phyloP scores from a whole-genome alignment of 108 stramenopile genomes.

The Nitzschia sp. region DNA sequence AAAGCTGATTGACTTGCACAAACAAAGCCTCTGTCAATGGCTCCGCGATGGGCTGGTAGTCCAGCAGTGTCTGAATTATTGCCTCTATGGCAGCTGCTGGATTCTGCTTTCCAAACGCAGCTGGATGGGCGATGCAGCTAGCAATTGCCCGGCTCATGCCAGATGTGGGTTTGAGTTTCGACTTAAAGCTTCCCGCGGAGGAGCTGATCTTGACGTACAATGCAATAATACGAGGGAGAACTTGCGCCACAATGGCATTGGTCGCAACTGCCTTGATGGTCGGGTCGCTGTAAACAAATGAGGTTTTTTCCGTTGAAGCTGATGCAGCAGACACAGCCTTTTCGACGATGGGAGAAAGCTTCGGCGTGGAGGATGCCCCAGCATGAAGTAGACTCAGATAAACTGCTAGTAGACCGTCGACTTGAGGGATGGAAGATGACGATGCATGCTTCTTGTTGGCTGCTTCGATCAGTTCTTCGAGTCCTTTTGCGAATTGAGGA shows the following conservation, averaged over 20 bases:
- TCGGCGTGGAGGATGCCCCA: constrained; percentile 26
- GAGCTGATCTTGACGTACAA: constrained; percentile 49
- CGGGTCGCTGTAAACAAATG: constrained; percentile 48
- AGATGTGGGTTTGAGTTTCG: constrained; percentile 28
- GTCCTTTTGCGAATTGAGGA: constrained; percentile 36
- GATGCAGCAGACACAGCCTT: constrained; percentile 59
- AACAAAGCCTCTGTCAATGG: constrained; percentile 54
- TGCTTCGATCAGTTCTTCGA: constrained; percentile 57
- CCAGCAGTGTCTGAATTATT: constrained; percentile 52
- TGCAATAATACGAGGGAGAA: constrained; percentile 64
- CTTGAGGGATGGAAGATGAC: constrained; percentile 54
- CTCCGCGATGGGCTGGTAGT: constrained; percentile 49
- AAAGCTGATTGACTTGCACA: constrained; percentile 52
- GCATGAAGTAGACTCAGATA: constrained; percentile 51
- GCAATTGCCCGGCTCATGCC: constrained; percentile 53
- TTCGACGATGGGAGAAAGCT: constrained; percentile 35
- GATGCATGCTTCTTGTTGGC: constrained; percentile 65
- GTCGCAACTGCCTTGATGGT: constrained; percentile 48
- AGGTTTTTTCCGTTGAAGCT: constrained; percentile 41
- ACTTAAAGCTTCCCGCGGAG: constrained; percentile 24
- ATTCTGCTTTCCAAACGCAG: constrained; percentile 6
- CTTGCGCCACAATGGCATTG: constrained; percentile 46
- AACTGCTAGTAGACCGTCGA: constrained; percentile 64
- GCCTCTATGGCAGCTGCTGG: constrained; percentile 34
- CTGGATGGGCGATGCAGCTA: constrained; percentile 55